phyloP scores from a whole-genome alignment of 768 basidiomycete genomes.

The Collybiopsis luxurians region DNA sequence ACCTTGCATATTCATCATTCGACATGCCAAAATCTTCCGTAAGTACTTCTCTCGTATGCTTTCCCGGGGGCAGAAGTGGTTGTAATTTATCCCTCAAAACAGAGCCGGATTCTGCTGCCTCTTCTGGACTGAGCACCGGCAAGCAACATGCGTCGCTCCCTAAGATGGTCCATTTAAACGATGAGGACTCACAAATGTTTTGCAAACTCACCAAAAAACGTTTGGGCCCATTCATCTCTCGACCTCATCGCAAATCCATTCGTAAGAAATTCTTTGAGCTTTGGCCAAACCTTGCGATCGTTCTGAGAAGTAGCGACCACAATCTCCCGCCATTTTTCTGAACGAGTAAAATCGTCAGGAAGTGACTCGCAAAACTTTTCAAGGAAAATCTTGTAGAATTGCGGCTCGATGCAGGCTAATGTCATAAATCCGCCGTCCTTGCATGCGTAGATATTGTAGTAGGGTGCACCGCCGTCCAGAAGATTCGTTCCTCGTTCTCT shows the following conservation, averaged over 20 bases:
- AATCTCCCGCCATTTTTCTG: slow-evolving; percentile 55
- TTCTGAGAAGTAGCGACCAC: slow-evolving; percentile 33
- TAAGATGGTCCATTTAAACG: slow-evolving; percentile 20
- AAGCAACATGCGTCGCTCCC: slow-evolving; percentile 71
- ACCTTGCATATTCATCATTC: slow-evolving; percentile 32
- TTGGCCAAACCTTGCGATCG: slow-evolving; percentile 53
- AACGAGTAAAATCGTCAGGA: slow-evolving; percentile 37
- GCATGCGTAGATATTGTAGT: slow-evolving; percentile 73
- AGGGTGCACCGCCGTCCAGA: slow-evolving; percentile 78
- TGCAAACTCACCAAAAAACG: slow-evolving; percentile 59
- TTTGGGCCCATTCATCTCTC: slow-evolving; percentile 65
- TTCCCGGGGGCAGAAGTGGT: slow-evolving; percentile 40
- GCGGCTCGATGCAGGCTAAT: slow-evolving; percentile 72
- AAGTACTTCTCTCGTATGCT: slow-evolving; percentile 54
- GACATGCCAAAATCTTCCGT: slow-evolving; percentile 44
- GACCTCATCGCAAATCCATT: slow-evolving; percentile 59
- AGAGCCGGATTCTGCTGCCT: slow-evolving; percentile 43
- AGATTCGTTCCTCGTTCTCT: slow-evolving; percentile 52
- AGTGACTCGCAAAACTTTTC: slow-evolving; percentile 50
- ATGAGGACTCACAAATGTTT: neutral
- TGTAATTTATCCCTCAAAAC: neutral
- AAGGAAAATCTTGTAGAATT: slow-evolving; percentile 66
- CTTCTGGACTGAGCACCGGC: slow-evolving; percentile 62
- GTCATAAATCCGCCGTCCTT: slow-evolving; percentile 74
- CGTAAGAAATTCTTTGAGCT: slow-evolving; percentile 52